phyloP scores from a whole-genome alignment of 192 early-diverging fungal genomes.

The Linnemannia schmuckeri region DNA sequence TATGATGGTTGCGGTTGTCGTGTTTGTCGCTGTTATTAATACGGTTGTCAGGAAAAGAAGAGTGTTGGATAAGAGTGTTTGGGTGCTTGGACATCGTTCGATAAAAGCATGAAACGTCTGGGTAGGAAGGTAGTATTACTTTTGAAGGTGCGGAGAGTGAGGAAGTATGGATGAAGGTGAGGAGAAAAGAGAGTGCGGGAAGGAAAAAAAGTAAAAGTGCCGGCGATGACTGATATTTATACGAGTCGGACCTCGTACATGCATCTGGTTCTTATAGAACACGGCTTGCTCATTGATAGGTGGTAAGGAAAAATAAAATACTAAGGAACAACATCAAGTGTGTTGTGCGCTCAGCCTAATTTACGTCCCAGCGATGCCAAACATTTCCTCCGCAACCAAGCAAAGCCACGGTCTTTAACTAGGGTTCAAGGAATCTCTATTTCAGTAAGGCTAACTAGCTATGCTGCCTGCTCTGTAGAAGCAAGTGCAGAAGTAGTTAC shows the following conservation, averaged over 20 bases:
- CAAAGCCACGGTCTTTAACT: too few relatives aligned
- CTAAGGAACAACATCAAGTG: neutral
- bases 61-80: neutral
- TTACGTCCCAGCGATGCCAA: neutral
- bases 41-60: neutral
- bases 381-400: neutral
- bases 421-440: neutral
- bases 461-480: neutral
- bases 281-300: neutral
- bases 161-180: neutral
- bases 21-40: neutral
- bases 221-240: neutral
- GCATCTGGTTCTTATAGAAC: neutral
- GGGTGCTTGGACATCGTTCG: neutral
- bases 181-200: neutral
- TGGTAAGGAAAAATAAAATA: neutral
- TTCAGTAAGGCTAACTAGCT: neutral
- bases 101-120: neutral
- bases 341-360: neutral
- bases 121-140: neutral
- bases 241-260: neutral
- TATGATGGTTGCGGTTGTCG: neutral
- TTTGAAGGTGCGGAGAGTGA: neutral
- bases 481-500: neutral
- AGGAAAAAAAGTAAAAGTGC: neutral